Evolutionary conservation across 768 basidiomycete genomes (phyloP).

Genomic region (Mycena polygramma): DNA sequence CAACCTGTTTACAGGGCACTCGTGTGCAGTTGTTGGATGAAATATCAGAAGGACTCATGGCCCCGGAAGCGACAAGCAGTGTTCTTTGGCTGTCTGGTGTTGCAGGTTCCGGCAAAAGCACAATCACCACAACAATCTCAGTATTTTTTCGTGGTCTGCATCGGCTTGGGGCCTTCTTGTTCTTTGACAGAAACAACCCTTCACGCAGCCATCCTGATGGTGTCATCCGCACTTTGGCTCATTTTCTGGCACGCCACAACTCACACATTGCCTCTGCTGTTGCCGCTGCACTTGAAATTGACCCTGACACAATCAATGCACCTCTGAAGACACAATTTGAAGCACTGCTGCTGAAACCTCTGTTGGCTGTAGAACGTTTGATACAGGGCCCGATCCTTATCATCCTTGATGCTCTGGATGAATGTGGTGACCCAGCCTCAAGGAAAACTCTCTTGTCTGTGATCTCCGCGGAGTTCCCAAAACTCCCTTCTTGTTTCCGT

Average conservation of each 20-base stretch:
- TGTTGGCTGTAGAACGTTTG: neutral
- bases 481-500: neutral
- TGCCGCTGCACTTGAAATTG: neutral
- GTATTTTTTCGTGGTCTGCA: no score
- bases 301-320: slow-evolving; percentile 1
- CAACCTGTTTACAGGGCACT: no score
- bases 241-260: neutral
- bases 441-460: slow-evolving; percentile 29
- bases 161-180: no score
- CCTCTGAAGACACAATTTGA: slow-evolving; percentile 6
- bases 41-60: no score
- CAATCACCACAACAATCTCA: no score
- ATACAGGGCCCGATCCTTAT: slow-evolving; percentile 35
- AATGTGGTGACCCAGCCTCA: slow-evolving; percentile 34
- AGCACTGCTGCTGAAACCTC: neutral
- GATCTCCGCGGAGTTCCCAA: slow-evolving; percentile 9
- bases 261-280: slow-evolving; percentile 2
- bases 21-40: no score
- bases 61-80: no score
- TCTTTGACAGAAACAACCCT: slow-evolving; percentile 27
- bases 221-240: neutral
- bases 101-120: no score
- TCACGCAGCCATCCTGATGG: neutral
- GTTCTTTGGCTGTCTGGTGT: no score
- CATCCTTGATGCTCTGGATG: slow-evolving; percentile 43